Evolutionary conservation across 1,284 basidiomycete genomes (phyloP).

Genomic region (Inonotus hispidus): DNA sequence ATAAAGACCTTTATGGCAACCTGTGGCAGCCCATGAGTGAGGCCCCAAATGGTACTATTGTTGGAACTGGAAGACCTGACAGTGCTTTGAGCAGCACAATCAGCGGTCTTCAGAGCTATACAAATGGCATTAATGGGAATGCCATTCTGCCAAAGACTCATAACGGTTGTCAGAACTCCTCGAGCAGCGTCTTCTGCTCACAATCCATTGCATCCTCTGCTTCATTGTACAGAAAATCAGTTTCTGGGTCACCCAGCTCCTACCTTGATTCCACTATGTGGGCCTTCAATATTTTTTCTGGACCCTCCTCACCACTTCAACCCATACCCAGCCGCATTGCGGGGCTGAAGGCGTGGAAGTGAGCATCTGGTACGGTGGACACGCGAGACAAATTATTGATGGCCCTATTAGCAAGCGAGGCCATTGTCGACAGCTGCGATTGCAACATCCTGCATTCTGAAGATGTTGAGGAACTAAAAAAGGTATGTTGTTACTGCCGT

Average conservation of each 20-base stretch:
- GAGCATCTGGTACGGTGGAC: too few relatives aligned
- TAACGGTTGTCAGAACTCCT: constrained; percentile 24
- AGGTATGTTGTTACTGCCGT: constrained; percentile 44
- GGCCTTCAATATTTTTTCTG: too few relatives aligned
- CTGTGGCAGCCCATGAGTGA: not conserved
- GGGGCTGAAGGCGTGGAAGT: too few relatives aligned
- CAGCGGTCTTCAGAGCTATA: not conserved
- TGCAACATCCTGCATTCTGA: constrained; percentile 75
- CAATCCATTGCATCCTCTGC: constrained; percentile 25
- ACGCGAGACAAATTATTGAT: constrained; percentile 72
- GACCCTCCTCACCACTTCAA: too few relatives aligned
- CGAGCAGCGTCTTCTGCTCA: constrained; percentile 23
- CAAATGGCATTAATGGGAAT: constrained; percentile 4
- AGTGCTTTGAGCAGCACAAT: constrained; percentile 15
- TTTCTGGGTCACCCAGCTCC: too few relatives aligned
- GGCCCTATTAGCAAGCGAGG: constrained; percentile 81
- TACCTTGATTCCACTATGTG: too few relatives aligned
- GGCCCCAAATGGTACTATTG: not conserved
- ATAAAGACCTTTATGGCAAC: constrained; percentile 16
- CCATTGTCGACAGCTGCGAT: constrained; percentile 73
- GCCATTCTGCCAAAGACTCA: not conserved
- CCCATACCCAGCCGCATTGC: too few relatives aligned
- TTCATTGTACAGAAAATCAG: constrained; percentile 27
- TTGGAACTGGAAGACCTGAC: too few relatives aligned
- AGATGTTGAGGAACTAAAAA: constrained; percentile 88